These are phyloP conservation scores for Leishmania braziliensis DNA, from an alignment of 208 protist genomes.

Conservation along the genomic window DNA sequence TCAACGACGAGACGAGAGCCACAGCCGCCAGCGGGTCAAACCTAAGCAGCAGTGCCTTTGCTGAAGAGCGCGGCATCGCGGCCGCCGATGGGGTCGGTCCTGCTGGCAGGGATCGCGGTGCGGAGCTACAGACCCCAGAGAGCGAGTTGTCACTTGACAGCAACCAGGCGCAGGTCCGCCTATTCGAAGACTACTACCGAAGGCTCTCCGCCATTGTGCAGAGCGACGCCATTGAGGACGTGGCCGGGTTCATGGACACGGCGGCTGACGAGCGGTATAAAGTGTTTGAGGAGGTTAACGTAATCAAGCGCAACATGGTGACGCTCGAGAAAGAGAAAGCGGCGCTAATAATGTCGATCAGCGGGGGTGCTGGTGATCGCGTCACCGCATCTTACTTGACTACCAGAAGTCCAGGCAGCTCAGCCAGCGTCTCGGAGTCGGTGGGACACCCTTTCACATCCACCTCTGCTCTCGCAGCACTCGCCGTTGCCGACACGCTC, in stretches of 20 bases:
- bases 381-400: background rate
- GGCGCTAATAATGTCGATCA: constrained; percentile 22
- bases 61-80: background rate
- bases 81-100: background rate
- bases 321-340: constrained; percentile 35
- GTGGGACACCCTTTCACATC: background rate
- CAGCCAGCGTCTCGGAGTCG: background rate
- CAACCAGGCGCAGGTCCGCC: constrained; percentile 8
- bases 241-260: constrained; percentile 58
- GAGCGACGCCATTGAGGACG: constrained; percentile 45
- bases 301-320: constrained; percentile 44
- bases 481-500: constrained; percentile 14
- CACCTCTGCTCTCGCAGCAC: constrained; percentile 13
- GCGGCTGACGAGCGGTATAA: constrained; percentile 55
- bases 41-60: background rate
- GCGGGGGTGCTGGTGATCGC: background rate
- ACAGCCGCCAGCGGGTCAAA: constrained; percentile 6
- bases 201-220: constrained; percentile 53
- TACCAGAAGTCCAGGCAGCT: background rate
- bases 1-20: background rate
- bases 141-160: constrained; percentile 1
- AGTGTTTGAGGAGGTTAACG: constrained; percentile 56
- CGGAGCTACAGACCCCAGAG: background rate
- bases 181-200: constrained; percentile 57
- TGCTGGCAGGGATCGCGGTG: background rate